A percentile compares a stretch with the other conserved stretches of the same genome.
These are phyloP conservation scores for Leptodontidium sp. DNA, from an alignment of 2,329 filamentous ascomycete genomes.

Conservation along the genomic window DNA sequence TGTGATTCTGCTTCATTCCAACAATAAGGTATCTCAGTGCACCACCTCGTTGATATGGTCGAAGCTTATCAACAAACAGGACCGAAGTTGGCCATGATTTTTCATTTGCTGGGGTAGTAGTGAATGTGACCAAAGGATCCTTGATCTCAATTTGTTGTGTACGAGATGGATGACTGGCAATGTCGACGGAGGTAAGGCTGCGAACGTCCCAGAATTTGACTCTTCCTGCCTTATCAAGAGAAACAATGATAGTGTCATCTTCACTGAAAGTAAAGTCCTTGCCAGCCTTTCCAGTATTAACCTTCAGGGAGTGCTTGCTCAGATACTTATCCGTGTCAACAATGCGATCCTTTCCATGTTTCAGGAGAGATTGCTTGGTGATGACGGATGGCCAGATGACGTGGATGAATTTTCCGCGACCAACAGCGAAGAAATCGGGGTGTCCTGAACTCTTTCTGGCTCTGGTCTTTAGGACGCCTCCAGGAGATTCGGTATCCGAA, in stretches of 20 bases:
- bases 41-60: conserved; percentile 88
- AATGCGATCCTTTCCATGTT: conserved; percentile 68
- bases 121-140: conserved; percentile 84
- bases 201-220: conserved; percentile 99
- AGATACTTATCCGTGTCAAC: conserved; percentile 91
- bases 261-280: conserved; percentile 99
- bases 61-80: conserved; percentile 93
- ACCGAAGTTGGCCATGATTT: conserved; percentile 98
- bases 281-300: conserved; percentile 95
- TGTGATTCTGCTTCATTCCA: conserved; percentile 99
- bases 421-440: conserved; percentile 93
- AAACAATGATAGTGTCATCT: conserved; percentile 93
- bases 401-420: conserved; percentile 94
- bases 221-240: conserved; percentile 93
- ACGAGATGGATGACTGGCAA: conserved; percentile 34
- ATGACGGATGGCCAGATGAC: conserved; percentile 78
- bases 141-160: conserved; percentile 72
- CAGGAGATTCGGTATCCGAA: conserved; percentile 89
- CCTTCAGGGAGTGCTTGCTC: conserved; percentile 86
- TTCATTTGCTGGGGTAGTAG: conserved; percentile 85
- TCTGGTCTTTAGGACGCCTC: conserved; percentile 93
- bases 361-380: conserved; percentile 69
- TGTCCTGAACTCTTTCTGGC: conserved; percentile 89
- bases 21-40: conserved; percentile 95
- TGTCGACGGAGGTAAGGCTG: conserved; percentile 65